These are phyloP conservation scores for Cichorium intybus DNA, from an alignment of 140 eudicot species.

Conservation along the genomic window DNA sequence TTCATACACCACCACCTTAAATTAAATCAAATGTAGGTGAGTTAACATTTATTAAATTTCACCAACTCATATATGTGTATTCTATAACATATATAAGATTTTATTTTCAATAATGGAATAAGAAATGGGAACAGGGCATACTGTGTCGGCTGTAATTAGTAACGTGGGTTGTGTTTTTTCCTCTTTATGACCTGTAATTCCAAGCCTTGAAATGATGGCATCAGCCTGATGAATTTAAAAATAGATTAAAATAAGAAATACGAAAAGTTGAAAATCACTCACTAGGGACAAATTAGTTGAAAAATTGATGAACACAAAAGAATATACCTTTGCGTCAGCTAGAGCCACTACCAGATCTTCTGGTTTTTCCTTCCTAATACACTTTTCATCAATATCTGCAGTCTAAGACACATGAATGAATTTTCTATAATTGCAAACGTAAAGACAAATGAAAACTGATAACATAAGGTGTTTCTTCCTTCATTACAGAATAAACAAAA, in stretches of 20 bases:
- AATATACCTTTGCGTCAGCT: conserved; percentile 79
- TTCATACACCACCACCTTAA: conserved; percentile 90
- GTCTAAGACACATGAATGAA: conserved; percentile 35
- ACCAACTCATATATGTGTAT: background rate
- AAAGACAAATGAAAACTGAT: background rate
- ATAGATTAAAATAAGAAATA: background rate
- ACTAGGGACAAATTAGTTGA: too few species aligned
- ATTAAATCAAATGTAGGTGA: conserved; percentile 52
- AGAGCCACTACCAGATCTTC: conserved; percentile 75
- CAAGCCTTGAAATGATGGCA: conserved; percentile 65
- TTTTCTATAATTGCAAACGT: background rate
- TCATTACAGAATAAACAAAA: too few species aligned
- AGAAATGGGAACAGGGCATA: conserved; percentile 32
- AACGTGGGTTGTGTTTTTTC: conserved; percentile 54
- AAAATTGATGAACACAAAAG: background rate
- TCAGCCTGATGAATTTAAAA: conserved; percentile 53
- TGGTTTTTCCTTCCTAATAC: conserved; percentile 78
- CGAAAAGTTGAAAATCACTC: too few species aligned
- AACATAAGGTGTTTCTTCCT: too few species aligned
- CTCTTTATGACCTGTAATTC: conserved; percentile 40
- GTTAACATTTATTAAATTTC: conserved; percentile 7
- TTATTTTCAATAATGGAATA: background rate
- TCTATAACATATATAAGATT: background rate
- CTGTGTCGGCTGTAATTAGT: conserved; percentile 91
- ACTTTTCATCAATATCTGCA: conserved; percentile 88